Conservation (phyloP, 495 filamentous ascomycete genomes). For the Neurospora africana region DNA sequence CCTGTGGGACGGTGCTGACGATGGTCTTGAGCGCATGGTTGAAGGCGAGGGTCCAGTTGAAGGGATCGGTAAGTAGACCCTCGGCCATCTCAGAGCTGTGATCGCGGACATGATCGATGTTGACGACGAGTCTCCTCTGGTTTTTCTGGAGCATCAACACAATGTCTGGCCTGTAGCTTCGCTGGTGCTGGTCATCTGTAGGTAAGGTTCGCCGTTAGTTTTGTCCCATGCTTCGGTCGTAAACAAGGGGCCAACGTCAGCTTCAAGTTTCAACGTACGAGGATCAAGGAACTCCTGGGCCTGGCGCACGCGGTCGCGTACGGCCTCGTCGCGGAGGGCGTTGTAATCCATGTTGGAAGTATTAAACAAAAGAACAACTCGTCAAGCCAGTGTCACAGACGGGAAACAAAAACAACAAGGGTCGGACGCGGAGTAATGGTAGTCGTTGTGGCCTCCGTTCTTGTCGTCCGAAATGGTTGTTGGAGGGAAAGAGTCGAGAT, state of each 20-base stretch:
- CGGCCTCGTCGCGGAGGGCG: constrained; percentile 71
- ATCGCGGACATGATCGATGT: constrained; percentile 85
- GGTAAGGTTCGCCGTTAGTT: constrained; percentile 10
- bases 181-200: constrained; percentile 44
- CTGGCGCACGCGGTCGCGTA: constrained; percentile 66
- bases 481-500: background rate
- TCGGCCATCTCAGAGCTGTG: constrained; percentile 86
- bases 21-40: constrained; percentile 82
- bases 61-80: constrained; percentile 74
- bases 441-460: background rate
- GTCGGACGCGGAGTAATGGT: constrained; percentile 5
- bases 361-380: background rate
- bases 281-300: constrained; percentile 82
- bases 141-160: constrained; percentile 88
- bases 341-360: constrained; percentile 53
- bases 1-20: constrained; percentile 62
- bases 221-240: background rate
- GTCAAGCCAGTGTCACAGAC: background rate
- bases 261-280: constrained; percentile 34
- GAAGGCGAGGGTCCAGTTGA: constrained; percentile 80
- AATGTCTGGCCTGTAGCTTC: constrained; percentile 79
- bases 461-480: constrained; percentile 1
- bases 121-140: constrained; percentile 67
- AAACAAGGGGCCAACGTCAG: background rate
- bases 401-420: background rate